Percentiles rank a stretch among this genome's conserved stretches.
Conservation (phyloP, 106 monocot species). For the Apostasia ramifera region DNA sequence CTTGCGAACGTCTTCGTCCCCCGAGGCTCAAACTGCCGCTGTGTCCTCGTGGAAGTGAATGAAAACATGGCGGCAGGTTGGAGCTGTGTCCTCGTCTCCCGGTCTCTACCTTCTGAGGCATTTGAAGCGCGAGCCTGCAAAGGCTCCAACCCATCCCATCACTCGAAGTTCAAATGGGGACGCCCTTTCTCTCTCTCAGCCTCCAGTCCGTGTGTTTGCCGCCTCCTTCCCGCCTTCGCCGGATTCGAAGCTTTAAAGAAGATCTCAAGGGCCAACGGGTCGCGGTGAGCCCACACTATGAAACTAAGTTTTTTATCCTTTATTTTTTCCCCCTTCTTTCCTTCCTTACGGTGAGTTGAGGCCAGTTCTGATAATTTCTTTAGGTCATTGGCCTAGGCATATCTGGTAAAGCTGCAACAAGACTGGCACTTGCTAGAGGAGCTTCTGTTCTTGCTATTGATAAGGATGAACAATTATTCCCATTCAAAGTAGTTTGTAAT, state of each 20-base stretch:
- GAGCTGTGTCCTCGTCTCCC: neutral
- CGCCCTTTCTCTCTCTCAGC: neutral
- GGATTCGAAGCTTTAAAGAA: conserved; percentile 8
- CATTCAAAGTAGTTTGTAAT: conserved; percentile 23
- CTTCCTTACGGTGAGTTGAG: neutral
- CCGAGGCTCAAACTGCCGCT: no score
- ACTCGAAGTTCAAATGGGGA: neutral
- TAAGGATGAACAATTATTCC: conserved; percentile 27
- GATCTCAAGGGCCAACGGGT: conserved; percentile 20
- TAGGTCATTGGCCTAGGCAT: conserved; percentile 43
- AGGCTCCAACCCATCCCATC: neutral
- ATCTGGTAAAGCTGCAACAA: conserved; percentile 40
- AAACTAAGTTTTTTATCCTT: neutral
- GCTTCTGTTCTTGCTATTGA: conserved; percentile 46
- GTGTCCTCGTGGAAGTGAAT: neutral
- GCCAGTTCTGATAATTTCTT: neutral
- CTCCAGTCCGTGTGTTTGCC: neutral
- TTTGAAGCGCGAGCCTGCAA: neutral
- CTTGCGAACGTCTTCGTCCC: no score
- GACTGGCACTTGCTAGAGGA: conserved; percentile 42
- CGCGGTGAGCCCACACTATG: conserved; percentile 9
- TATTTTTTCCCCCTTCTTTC: neutral
- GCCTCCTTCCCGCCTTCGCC: neutral
- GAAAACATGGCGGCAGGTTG: conserved; percentile 1
- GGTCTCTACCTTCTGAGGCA: neutral